Conservation (phyloP, 768 basidiomycete genomes). For the Postia placenta region DNA sequence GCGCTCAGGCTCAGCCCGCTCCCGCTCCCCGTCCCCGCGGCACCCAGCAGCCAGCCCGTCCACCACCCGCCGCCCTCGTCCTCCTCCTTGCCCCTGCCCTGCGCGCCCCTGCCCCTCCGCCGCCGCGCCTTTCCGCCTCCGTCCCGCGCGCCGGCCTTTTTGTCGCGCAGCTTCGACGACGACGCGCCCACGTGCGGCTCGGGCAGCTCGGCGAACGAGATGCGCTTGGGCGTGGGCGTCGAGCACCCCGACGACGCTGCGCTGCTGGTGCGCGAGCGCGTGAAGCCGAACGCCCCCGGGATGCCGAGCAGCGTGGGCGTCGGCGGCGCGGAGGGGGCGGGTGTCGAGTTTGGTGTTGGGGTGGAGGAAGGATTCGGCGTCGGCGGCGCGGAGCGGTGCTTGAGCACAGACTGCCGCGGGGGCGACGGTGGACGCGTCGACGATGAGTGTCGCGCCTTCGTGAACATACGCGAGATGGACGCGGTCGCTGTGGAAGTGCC, state of each 20-base stretch:
- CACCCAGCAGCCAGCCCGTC: slow-evolving; percentile 25
- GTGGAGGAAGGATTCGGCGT: slow-evolving; percentile 22
- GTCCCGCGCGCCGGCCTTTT: slow-evolving; percentile 20
- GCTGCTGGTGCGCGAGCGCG: slow-evolving; percentile 20
- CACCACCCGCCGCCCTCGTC: slow-evolving; percentile 25
- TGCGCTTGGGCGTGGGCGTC: slow-evolving; percentile 69
- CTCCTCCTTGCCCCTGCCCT: slow-evolving; percentile 30
- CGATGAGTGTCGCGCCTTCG: slow-evolving; percentile 50
- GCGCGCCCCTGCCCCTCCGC: slow-evolving; percentile 19
- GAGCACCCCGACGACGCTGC: slow-evolving; percentile 40
- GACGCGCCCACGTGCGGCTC: slow-evolving; percentile 49
- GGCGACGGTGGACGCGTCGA: slow-evolving; percentile 61
- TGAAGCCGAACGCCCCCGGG: slow-evolving; percentile 12
- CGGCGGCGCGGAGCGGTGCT: slow-evolving; percentile 29
- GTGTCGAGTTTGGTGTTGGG: slow-evolving; percentile 28
- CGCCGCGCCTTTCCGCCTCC: slow-evolving; percentile 19
- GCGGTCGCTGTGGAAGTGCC: slow-evolving; percentile 75
- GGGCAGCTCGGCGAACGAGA: slow-evolving; percentile 71
- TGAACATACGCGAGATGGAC: slow-evolving; percentile 71
- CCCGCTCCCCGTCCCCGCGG: slow-evolving; percentile 9
- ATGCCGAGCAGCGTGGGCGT: slow-evolving; percentile 14
- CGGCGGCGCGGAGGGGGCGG: slow-evolving; percentile 7
- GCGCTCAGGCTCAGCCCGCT: slow-evolving; percentile 7
- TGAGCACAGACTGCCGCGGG: slow-evolving; percentile 46
- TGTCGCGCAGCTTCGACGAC: slow-evolving; percentile 17